Percentiles rank a stretch among this genome's conserved stretches.
phyloP scores from a whole-genome alignment of 768 basidiomycete species.

The Dioszegia aurantiaca region DNA sequence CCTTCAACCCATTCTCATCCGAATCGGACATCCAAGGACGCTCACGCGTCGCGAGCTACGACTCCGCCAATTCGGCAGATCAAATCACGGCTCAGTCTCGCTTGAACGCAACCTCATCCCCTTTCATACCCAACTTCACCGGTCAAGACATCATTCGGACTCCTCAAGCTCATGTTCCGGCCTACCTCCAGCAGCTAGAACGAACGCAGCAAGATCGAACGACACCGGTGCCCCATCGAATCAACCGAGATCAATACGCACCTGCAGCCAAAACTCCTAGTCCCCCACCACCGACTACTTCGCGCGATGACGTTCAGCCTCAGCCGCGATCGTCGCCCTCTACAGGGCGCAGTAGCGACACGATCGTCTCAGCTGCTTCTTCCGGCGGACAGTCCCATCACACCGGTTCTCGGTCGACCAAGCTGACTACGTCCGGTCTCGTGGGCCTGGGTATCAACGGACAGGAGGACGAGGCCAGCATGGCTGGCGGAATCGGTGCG shows the following conservation, averaged over 20 bases:
- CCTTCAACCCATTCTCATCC: slow-evolving; percentile 7
- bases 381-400: background rate
- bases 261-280: background rate
- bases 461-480: too few relatives aligned
- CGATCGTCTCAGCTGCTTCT: background rate
- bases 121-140: background rate
- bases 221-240: background rate
- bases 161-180: background rate
- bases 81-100: slow-evolving; percentile 1
- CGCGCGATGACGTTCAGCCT: too few relatives aligned
- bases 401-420: background rate
- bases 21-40: too few relatives aligned
- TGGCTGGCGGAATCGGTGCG: background rate
- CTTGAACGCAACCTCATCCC: slow-evolving; percentile 1
- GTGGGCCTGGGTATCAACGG: too few relatives aligned
- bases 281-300: background rate
- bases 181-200: background rate
- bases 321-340: background rate
- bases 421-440: too few relatives aligned
- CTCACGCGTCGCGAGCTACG: too few relatives aligned
- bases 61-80: background rate
- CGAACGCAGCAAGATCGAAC: background rate
- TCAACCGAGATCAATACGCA: too few relatives aligned
- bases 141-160: too few relatives aligned
- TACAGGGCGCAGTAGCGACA: slow-evolving; percentile 1